Base-by-base conservation (phyloP, 352 stramenopile genomes). In the Pythium plurisporium region DNA sequence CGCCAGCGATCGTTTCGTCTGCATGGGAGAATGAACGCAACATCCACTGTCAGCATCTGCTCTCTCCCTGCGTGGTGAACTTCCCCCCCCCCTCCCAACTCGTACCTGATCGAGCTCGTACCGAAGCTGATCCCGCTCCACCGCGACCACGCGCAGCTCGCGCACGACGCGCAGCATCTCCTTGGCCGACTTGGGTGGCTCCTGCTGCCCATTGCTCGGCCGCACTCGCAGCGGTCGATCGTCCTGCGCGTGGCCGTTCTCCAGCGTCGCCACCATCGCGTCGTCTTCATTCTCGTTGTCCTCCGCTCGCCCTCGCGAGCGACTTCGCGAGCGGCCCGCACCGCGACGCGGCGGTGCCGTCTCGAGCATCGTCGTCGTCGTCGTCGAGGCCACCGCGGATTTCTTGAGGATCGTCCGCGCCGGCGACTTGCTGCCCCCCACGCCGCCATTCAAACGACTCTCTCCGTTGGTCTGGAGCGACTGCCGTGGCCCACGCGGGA, bases 101-200 rank as follows among this genome's bases (percentile, higher is more conserved):
- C 42, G 20, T 20, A 86, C 74, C 70, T 73, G 78, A 11, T 91
- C 78, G 20, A 94, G 57, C 45, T 94, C 82, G 43, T 86, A 86
- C 4, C 74, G 78, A 3, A 94, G 73, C 42, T 89, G 82, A 49
- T 94, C 85, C n/a, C 81, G 69, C 37, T 92, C 80, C 0, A 78
- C 81, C 1, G 73, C 82, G 14, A 89, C 71, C 11, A 73, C 70
- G 14, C 87, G 79, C 11, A 94, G 73, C 38, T 94, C 73, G 22
- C 79, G 65, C 29, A 79, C 60, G 4, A 65, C 49, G 11, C 59
- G 50, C 29, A 66, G 45, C 59, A 68, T 66, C 31, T 66, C 59
- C 11, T 38, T 49, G 10, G 47, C 37, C n/a, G 59, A 66, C 26
- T 50, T 58, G 14, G 50, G 48, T 29, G 48, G 47, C 41, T 47